Base-by-base conservation (phyloP, 2,329 filamentous ascomycete species). In the Chrysoporthe austroafricana region DNA sequence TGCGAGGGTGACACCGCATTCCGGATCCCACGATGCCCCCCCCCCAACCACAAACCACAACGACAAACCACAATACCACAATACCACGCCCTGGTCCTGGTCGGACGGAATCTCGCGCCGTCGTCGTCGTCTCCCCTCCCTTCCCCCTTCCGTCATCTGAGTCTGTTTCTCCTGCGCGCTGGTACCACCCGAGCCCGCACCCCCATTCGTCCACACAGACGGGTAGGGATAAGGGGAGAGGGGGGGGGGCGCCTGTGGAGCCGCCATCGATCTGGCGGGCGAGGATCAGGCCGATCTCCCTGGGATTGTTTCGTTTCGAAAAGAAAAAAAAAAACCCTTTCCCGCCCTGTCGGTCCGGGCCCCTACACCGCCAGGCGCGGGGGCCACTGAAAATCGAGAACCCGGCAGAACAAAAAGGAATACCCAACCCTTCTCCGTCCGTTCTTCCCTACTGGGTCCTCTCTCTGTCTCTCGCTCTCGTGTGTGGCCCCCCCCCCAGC, bases 301-400 rank as follows among this genome's bases (percentile, higher is more conserved):
- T 26, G 26, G 26, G 52, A 36, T 39, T 64, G 52, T 64, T 64
- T 59, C 18, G 52, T 64, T 64, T 64, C 62, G 54, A 58, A 64
- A 64, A 26, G n/a, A 26, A 26, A 26, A 26, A 26, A 26, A 26
- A 26, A 26, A 26, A 2, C 26, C 26, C 62, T 18, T 7, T 58
- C 39, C 62, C 62, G 43, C 18, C 11, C 52, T 64, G 62, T 48
- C 52, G 62, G 62, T 59, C 42, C 52, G 32, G 16, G 3, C 21
- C 26, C 50, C 43, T 50, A 46, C 62, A 50, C 42, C 62, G 62
- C 62, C 44, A 57, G 62, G 62, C 62, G 62, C 62, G 62, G 62
- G 62, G 26, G 39, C 50, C 26, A 16, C 34, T 21, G 43, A 62
- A 48, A 62, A 48, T 62, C 59, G 42, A 62, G 32, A 62, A 50